phyloP scores from a whole-genome alignment of 805 yeast species.

The Candida michaelii region DNA sequence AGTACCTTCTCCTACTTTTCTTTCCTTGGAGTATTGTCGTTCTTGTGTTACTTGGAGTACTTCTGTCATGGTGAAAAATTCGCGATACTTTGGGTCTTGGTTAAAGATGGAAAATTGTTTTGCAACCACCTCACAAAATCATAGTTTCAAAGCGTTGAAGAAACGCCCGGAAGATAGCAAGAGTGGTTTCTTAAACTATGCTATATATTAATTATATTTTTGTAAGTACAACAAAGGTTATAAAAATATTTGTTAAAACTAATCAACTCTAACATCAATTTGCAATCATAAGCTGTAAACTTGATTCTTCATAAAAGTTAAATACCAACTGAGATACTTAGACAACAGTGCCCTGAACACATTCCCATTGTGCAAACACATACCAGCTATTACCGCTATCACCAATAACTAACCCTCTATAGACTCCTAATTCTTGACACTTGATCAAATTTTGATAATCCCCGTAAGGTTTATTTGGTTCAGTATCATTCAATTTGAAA shows the following conservation, averaged over 20 bases:
- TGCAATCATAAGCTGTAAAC: too few species aligned
- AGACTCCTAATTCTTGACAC: constrained; percentile 71
- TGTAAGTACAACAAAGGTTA: not conserved
- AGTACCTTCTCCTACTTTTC: constrained; percentile 98
- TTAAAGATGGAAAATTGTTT: too few species aligned
- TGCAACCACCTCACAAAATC: too few species aligned
- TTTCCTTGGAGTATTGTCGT: constrained; percentile 50
- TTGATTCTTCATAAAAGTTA: too few species aligned
- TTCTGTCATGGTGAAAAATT: constrained; percentile 1
- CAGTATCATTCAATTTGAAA: constrained; percentile 54
- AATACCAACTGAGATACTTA: not conserved
- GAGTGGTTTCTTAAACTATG: not conserved
- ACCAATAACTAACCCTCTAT: constrained; percentile 80
- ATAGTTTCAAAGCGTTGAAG: too few species aligned
- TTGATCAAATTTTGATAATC: constrained; percentile 60
- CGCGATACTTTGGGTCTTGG: too few species aligned
- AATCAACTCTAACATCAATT: not conserved
- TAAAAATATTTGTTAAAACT: not conserved
- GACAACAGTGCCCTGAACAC: constrained; percentile 33
- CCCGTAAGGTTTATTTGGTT: constrained; percentile 48
- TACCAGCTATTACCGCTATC: constrained; percentile 81
- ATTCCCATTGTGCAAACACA: constrained; percentile 88
- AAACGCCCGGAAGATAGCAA: too few species aligned
- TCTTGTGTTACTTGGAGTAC: constrained; percentile 5
- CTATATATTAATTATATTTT: not conserved